Evolutionary conservation across 2,329 filamentous ascomycete genomes (phyloP), one percentile per base, ranked within the genome.

Genomic region (Teratosphaeria viscida): DNA sequence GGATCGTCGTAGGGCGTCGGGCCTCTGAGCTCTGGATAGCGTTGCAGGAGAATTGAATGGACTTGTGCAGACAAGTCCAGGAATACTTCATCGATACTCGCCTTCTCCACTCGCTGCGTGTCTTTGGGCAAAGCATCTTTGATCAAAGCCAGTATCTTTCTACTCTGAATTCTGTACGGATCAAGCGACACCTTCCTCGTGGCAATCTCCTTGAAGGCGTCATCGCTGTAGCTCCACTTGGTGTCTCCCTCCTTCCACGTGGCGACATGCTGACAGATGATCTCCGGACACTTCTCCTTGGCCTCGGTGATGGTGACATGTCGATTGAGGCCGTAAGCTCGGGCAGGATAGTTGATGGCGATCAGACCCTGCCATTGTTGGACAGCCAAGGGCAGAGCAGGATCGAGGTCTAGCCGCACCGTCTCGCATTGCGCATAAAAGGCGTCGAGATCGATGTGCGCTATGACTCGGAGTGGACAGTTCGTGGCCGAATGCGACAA

Each of bases 351-450:
- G 76, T 99, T 99, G 74, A 99, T 85, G 2, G 94, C 94, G 71
- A 99, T 99, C 27, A 99, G 80, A 8, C 89, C 90, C 74, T 95
- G 89, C 88, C 88, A 97, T 79, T 97, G 92, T 71, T 95, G 92
- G 23, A 99, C 94, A 0, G 91, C 94, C 27, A 99, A 82, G 10
- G 94, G 94, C 64, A 85, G 82, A 60, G 90, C 83, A 62, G 89
- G 85, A 14, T 87, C 78, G 11, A 89, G 78, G 12, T 85, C 86
- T 53, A 97, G 80, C 7, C 94, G 85, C 10, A 96, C 85, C 82
- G 92, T 95, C 76, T 99, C 94, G 71, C 91, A 96, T 78, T 99
- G 94, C 3, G 78, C 79, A 73, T 99, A 99, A 75, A 99, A 99
- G 47, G 92, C 92, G 82, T 99, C 94, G 61, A 99, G 85, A 70